Conservation (phyloP, 805 yeast species). For the Cyberlindnera americana region DNA sequence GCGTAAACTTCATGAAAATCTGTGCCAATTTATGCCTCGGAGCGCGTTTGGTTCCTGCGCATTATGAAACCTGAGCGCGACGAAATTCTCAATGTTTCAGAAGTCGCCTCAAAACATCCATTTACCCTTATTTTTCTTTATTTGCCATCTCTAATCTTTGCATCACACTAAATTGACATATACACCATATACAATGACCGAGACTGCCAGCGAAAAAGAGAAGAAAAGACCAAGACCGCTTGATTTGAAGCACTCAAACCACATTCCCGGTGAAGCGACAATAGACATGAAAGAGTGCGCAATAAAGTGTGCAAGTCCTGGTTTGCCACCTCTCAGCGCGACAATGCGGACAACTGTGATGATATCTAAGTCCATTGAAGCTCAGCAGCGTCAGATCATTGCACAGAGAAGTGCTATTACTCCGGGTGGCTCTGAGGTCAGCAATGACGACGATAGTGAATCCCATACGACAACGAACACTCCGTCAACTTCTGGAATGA, state of each 20-base stretch:
- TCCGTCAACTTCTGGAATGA: slow-evolving; percentile 17
- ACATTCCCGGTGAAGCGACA: slow-evolving; percentile 9
- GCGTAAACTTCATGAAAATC: too few species aligned
- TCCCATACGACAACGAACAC: background rate
- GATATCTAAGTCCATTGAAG: slow-evolving; percentile 26
- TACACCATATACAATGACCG: background rate
- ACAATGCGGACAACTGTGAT: slow-evolving; percentile 28
- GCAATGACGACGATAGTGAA: background rate
- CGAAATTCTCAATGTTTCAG: slow-evolving; percentile 8
- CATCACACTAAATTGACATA: too few species aligned
- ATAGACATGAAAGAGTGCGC: slow-evolving; percentile 25
- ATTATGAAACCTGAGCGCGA: slow-evolving; percentile 6
- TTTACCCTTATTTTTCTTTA: too few species aligned
- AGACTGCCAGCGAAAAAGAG: slow-evolving; percentile 7
- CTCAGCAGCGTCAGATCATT: slow-evolving; percentile 28
- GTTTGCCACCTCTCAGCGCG: slow-evolving; percentile 27
- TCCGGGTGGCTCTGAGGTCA: slow-evolving; percentile 6
- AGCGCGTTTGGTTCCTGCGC: slow-evolving; percentile 10
- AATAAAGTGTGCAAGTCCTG: slow-evolving; percentile 29
- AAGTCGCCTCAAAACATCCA: slow-evolving; percentile 7
- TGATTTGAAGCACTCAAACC: slow-evolving; percentile 22
- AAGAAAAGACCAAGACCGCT: slow-evolving; percentile 30
- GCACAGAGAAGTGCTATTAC: slow-evolving; percentile 22
- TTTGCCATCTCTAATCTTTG: too few species aligned
- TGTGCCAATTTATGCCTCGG: too few species aligned